phyloP scores from a whole-genome alignment of 768 basidiomycete species.

The Lactarius psammicola region DNA sequence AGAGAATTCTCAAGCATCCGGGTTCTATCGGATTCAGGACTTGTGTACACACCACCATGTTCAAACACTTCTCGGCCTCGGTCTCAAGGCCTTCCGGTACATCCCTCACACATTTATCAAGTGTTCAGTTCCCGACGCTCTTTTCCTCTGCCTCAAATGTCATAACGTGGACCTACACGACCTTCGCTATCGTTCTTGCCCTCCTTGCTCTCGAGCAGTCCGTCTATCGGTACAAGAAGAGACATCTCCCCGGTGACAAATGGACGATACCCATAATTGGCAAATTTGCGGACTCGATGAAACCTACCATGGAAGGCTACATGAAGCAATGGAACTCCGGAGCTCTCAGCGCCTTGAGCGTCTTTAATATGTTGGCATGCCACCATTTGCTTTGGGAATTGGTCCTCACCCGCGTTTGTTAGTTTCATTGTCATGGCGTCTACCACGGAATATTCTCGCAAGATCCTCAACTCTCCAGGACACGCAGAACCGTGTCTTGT shows the following conservation, averaged over 20 bases:
- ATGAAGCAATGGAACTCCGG: slow-evolving; percentile 91
- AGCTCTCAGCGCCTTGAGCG: slow-evolving; percentile 83
- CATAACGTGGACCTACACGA: slow-evolving; percentile 62
- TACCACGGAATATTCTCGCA: slow-evolving; percentile 87
- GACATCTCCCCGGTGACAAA: slow-evolving; percentile 75
- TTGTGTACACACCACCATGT: slow-evolving; percentile 20
- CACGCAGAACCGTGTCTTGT: slow-evolving; percentile 95
- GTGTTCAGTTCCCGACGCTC: slow-evolving; percentile 50
- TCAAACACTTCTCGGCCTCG: slow-evolving; percentile 36
- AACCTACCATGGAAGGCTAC: slow-evolving; percentile 90
- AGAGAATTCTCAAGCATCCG: neutral
- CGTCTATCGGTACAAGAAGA: slow-evolving; percentile 88
- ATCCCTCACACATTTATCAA: slow-evolving; percentile 41
- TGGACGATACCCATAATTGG: slow-evolving; percentile 99
- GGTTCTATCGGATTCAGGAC: neutral
- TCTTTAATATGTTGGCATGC: slow-evolving; percentile 87
- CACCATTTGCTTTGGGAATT: slow-evolving; percentile 13
- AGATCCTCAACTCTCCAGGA: slow-evolving; percentile 91
- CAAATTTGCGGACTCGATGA: slow-evolving; percentile 89
- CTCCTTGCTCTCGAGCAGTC: slow-evolving; percentile 86
- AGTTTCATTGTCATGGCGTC: slow-evolving; percentile 99
- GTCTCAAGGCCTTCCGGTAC: slow-evolving; percentile 46
- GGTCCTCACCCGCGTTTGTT: neutral
- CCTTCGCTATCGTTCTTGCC: slow-evolving; percentile 62
- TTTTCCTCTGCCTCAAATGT: slow-evolving; percentile 38